Evolutionary conservation across 768 basidiomycete genomes (phyloP).

Genomic region (Plicaturopsis crispa): DNA sequence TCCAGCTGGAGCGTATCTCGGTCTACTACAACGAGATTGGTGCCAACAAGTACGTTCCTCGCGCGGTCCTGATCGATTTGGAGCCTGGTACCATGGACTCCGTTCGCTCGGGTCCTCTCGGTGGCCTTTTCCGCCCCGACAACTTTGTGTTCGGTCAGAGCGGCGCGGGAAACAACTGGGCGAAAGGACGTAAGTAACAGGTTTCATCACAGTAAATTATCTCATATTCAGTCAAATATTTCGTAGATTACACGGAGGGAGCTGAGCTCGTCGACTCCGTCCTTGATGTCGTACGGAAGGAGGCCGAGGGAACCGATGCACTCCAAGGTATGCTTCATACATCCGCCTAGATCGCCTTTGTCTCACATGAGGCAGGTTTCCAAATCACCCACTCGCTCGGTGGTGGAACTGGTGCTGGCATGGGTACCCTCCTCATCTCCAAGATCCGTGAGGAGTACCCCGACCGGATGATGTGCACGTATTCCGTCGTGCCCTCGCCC

Average conservation of each 20-base stretch:
- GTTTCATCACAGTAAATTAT: background rate
- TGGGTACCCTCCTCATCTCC: constrained; percentile 98
- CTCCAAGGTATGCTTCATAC: constrained; percentile 73
- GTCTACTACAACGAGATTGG: constrained; percentile 98
- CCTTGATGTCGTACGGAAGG: constrained; percentile 96
- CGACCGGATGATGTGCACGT: constrained; percentile 99
- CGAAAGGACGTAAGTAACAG: constrained; percentile 86
- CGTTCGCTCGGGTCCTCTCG: constrained; percentile 84
- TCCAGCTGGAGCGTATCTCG: constrained; percentile 95
- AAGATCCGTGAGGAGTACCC: constrained; percentile 99
- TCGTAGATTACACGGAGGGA: constrained; percentile 82
- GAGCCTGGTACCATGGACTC: constrained; percentile 98
- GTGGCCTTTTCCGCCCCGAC: constrained; percentile 91
- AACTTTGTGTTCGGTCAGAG: constrained; percentile 98
- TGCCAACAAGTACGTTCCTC: constrained; percentile 95
- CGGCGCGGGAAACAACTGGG: constrained; percentile 99
- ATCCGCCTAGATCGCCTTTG: constrained; percentile 1
- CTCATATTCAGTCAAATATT: constrained; percentile 10
- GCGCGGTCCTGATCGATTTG: constrained; percentile 94
- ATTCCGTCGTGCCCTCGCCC: constrained; percentile 95
- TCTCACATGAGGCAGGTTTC: constrained; percentile 55
- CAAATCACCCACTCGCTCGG: constrained; percentile 98
- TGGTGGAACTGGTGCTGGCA: constrained; percentile 99
- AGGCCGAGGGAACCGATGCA: constrained; percentile 96
- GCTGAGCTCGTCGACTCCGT: constrained; percentile 99